Percentiles rank a stretch among this genome's conserved stretches.
These are phyloP conservation scores for Scutellaria galericulata DNA, from an alignment of 257 asterid genomes.

Conservation along the genomic window DNA sequence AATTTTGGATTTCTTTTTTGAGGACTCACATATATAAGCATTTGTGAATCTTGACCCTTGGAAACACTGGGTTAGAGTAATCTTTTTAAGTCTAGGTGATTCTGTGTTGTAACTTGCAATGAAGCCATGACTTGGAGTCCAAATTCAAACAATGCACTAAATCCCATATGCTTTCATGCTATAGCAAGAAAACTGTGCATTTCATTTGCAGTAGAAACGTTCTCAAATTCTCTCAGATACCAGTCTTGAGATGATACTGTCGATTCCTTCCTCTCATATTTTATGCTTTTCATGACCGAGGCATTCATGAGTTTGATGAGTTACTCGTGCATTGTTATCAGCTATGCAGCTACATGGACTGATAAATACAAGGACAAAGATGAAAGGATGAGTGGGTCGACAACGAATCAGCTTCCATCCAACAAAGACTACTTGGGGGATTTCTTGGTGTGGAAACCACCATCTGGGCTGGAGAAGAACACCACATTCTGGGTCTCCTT, in stretches of 20 bases:
- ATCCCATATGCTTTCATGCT: not conserved
- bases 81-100: not conserved
- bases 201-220: not conserved
- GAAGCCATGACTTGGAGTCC: not conserved
- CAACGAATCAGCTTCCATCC: slow-evolving; percentile 76
- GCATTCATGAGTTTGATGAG: not conserved
- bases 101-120: not conserved
- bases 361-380: slow-evolving; percentile 87
- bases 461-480: slow-evolving; percentile 71
- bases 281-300: not conserved
- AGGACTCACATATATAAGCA: not conserved
- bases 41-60: too few species aligned
- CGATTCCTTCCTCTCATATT: slow-evolving; percentile 1
- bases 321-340: slow-evolving; percentile 32
- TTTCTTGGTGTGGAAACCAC: slow-evolving; percentile 85
- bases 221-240: not conserved
- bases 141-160: not conserved
- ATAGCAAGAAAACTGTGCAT: not conserved
- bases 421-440: slow-evolving; percentile 71
- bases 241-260: not conserved
- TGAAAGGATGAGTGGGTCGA: slow-evolving; percentile 59
- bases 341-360: slow-evolving; percentile 91
- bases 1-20: not conserved
- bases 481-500: slow-evolving; percentile 77
- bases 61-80: not conserved